Conservation (phyloP, 2,329 filamentous ascomycete species). For the Claviceps fusiformis region DNA sequence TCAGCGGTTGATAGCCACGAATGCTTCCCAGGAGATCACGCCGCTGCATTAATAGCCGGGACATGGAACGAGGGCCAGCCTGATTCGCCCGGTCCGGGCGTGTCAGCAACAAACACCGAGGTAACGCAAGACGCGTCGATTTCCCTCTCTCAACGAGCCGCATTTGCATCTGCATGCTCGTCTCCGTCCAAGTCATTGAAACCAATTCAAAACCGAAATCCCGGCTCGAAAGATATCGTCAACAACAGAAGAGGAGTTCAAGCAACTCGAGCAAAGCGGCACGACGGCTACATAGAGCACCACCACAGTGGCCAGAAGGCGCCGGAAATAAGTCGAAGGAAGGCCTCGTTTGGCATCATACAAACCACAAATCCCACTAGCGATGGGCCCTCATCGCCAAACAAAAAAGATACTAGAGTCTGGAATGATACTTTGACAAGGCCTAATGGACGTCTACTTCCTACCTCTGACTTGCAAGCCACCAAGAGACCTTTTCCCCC, state of each 20-base stretch:
- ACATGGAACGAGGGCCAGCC: constrained; percentile 53
- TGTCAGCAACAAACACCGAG: constrained; percentile 12
- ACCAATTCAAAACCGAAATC: neutral
- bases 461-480: constrained; percentile 10
- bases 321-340: neutral
- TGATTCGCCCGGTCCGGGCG: constrained; percentile 34
- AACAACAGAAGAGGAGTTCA: neutral
- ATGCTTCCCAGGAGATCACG: constrained; percentile 29
- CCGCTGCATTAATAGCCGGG: constrained; percentile 39
- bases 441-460: neutral
- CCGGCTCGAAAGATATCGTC: neutral
- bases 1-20: constrained; percentile 14
- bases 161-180: neutral
- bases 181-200: neutral
- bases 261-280: neutral
- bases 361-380: constrained; percentile 2
- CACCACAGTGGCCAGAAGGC: neutral
- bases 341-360: neutral
- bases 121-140: constrained; percentile 8
- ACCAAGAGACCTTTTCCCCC: constrained; percentile 20
- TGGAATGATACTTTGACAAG: neutral
- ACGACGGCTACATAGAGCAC: neutral
- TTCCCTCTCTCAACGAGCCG: neutral
- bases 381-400: constrained; percentile 10
- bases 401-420: constrained; percentile 2